phyloP scores from a whole-genome alignment of 495 filamentous ascomycete species.

The Penicillium longicatenatum region DNA sequence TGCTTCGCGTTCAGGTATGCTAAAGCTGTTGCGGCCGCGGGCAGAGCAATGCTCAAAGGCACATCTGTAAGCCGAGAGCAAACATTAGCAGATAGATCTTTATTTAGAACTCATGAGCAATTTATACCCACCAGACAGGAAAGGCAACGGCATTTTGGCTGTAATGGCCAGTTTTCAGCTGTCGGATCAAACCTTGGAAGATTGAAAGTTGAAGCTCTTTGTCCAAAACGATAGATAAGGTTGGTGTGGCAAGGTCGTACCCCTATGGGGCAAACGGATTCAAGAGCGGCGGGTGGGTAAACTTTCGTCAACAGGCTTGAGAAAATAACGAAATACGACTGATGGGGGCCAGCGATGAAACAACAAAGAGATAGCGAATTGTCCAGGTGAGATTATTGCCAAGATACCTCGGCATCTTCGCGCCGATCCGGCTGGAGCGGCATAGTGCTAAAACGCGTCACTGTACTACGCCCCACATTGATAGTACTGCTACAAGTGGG shows the following conservation, averaged over 20 bases:
- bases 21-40: slow-evolving; percentile 65
- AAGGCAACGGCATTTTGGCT: slow-evolving; percentile 1
- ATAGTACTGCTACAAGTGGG: background rate
- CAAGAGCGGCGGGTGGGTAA: background rate
- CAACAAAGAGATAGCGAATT: slow-evolving; percentile 1
- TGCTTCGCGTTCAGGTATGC: slow-evolving; percentile 82
- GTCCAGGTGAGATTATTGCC: background rate
- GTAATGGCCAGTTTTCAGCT: background rate
- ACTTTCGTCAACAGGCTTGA: background rate
- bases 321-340: background rate
- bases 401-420: slow-evolving; percentile 18
- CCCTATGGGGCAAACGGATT: background rate
- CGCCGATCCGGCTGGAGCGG: background rate
- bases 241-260: background rate
- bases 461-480: background rate
- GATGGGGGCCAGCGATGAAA: background rate
- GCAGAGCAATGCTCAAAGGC: slow-evolving; percentile 55
- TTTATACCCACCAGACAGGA: slow-evolving; percentile 16
- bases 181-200: background rate
- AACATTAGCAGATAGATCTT: background rate
- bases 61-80: slow-evolving; percentile 29
- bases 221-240: background rate
- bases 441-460: background rate
- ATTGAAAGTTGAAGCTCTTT: background rate
- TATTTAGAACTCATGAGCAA: background rate